phyloP scores from a whole-genome alignment of 495 filamentous ascomycete species.

The Letharia columbiana region DNA sequence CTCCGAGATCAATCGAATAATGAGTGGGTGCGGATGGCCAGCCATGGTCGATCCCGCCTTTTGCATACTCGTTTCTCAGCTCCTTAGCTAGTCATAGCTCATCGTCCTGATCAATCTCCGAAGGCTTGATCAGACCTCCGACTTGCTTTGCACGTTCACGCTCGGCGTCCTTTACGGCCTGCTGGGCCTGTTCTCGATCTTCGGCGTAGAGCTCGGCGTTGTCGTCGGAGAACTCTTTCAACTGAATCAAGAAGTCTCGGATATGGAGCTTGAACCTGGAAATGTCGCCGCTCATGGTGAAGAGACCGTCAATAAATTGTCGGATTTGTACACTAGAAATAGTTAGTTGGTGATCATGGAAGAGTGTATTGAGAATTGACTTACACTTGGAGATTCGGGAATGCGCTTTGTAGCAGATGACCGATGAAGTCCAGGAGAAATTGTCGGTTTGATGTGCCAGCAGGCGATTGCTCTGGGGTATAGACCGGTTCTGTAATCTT shows the following conservation, averaged over 20 bases:
- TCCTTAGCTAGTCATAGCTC: constrained; percentile 80
- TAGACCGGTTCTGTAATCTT: constrained; percentile 93
- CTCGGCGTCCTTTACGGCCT: constrained; percentile 71
- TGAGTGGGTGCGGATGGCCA: constrained; percentile 6
- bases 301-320: constrained; percentile 78
- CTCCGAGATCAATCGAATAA: constrained; percentile 17
- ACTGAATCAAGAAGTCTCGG: constrained; percentile 91
- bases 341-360: constrained; percentile 10
- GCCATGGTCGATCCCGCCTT: constrained; percentile 16
- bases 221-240: constrained; percentile 88
- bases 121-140: constrained; percentile 83
- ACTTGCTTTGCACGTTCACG: constrained; percentile 84
- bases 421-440: constrained; percentile 82
- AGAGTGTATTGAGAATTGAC: constrained; percentile 29
- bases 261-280: constrained; percentile 87
- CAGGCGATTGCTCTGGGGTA: constrained; percentile 64
- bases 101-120: constrained; percentile 83
- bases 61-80: constrained; percentile 48
- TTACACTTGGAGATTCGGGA: constrained; percentile 86
- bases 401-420: constrained; percentile 78
- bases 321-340: constrained; percentile 66
- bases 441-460: constrained; percentile 79
- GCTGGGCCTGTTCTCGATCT: constrained; percentile 77
- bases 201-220: constrained; percentile 93
- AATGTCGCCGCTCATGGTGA: constrained; percentile 70